Percentiles rank a stretch among this genome's conserved stretches.
Conservation (phyloP, 306 rosid genomes). For the Hippophae tibetana region DNA sequence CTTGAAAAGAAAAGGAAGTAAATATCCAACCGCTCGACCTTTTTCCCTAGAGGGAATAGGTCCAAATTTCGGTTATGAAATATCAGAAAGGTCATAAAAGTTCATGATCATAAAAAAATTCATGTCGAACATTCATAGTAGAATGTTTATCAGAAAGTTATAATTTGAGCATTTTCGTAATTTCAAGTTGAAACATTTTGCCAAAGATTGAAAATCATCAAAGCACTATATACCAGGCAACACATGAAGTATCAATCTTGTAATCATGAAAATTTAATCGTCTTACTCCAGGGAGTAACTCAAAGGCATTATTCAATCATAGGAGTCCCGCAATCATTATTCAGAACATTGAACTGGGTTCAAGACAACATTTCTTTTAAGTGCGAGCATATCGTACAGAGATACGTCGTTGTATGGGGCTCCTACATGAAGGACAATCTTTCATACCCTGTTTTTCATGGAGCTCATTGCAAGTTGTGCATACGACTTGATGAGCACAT, state of each 20-base stretch:
- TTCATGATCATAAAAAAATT: too few relatives aligned
- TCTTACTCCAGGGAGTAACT: slow-evolving; percentile 30
- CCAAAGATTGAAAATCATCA: too few relatives aligned
- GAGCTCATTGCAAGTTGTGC: slow-evolving; percentile 84
- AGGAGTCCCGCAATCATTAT: slow-evolving; percentile 46
- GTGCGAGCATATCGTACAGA: slow-evolving; percentile 55
- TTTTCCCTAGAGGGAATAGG: too few relatives aligned
- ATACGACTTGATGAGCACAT: slow-evolving; percentile 93
- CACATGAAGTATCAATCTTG: slow-evolving; percentile 19
- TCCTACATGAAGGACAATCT: slow-evolving; percentile 92
- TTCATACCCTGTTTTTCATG: slow-evolving; percentile 93
- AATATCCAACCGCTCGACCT: too few relatives aligned
- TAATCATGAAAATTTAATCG: slow-evolving; percentile 31
- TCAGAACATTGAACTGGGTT: slow-evolving; percentile 35
- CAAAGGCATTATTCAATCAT: slow-evolving; percentile 41
- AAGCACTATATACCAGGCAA: neutral
- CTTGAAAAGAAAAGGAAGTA: too few relatives aligned
- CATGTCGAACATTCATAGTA: too few relatives aligned
- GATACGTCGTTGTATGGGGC: slow-evolving; percentile 75
- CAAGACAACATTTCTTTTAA: slow-evolving; percentile 18
- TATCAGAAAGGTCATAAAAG: too few relatives aligned
- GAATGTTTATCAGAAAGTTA: too few relatives aligned
- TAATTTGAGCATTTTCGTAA: too few relatives aligned
- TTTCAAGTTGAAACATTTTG: too few relatives aligned
- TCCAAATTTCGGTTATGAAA: too few relatives aligned